Evolutionary conservation across 192 early-diverging fungal species (phyloP).

Genomic region (Coemansia biformis): DNA sequence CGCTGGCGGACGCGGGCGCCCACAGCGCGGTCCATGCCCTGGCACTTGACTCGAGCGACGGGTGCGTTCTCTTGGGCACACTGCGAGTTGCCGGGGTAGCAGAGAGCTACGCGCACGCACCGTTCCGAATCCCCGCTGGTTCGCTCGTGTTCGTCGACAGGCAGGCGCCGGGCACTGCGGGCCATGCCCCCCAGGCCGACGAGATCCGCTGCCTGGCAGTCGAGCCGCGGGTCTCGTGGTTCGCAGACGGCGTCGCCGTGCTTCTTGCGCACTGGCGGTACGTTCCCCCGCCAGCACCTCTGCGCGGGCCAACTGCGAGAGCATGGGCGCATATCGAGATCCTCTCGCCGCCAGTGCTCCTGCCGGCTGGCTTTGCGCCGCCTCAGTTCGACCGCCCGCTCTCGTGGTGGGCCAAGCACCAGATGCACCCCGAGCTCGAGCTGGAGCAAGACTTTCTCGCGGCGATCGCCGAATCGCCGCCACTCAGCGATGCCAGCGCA

Average conservation of each 20-base stretch:
- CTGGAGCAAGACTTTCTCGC: conserved; percentile 9
- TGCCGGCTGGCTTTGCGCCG: conserved; percentile 2
- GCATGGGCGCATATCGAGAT: conserved; percentile 28
- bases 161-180: too few species aligned
- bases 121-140: conserved; percentile 16
- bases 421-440: conserved; percentile 19
- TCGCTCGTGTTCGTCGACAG: conserved; percentile 17
- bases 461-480: conserved; percentile 7
- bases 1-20: too few species aligned
- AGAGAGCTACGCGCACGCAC: conserved; percentile 11
- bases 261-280: conserved; percentile 36
- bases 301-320: conserved; percentile 3
- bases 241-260: conserved; percentile 3
- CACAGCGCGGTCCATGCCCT: too few species aligned
- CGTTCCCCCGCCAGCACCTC: conserved; percentile 5
- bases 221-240: conserved; percentile 20
- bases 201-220: conserved; percentile 21
- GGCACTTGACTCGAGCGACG: conserved; percentile 5
- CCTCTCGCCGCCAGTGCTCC: conserved; percentile 18
- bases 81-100: conserved; percentile 23
- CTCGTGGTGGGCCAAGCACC: conserved; percentile 29
- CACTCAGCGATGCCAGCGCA: background rate
- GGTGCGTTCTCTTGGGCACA: conserved; percentile 17
- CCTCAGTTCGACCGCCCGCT: conserved; percentile 7
- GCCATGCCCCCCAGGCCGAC: too few species aligned